Evolutionary conservation across 495 filamentous ascomycete genomes (phyloP).

Genomic region (Lichina pygmaea): DNA sequence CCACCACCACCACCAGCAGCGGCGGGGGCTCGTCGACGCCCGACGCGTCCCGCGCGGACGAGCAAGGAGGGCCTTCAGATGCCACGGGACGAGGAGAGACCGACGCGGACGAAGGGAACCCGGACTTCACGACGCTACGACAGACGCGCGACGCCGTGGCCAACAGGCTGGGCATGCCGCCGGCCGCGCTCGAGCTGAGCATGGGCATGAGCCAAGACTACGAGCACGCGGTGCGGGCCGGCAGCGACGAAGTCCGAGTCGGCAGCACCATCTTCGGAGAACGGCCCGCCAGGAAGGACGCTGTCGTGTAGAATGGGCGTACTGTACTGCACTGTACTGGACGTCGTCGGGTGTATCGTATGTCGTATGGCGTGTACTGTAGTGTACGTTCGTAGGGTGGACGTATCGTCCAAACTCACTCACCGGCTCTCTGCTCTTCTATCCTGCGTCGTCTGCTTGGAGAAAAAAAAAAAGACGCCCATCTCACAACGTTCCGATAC

Average conservation of each 20-base stretch:
- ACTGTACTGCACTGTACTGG: no score
- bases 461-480: no score
- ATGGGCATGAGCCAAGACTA: conserved; percentile 91
- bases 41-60: no score
- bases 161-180: conserved; percentile 17
- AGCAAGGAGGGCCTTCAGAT: no score
- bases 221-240: conserved; percentile 61
- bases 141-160: conserved; percentile 41
- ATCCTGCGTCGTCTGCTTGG: no score
- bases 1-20: neutral
- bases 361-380: no score
- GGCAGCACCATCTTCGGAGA: conserved; percentile 83
- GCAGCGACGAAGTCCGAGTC: conserved; percentile 82
- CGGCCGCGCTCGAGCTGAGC: conserved; percentile 23
- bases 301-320: conserved; percentile 20
- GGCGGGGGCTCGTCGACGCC: no score
- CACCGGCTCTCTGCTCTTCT: no score
- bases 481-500: no score
- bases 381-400: no score
- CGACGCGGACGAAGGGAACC: conserved; percentile 59
- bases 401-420: no score
- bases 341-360: neutral
- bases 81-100: no score
- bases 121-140: conserved; percentile 50
- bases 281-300: conserved; percentile 45